Base-by-base conservation (phyloP, 2,329 filamentous ascomycete genomes). In the Colletotrichum godetiae region DNA sequence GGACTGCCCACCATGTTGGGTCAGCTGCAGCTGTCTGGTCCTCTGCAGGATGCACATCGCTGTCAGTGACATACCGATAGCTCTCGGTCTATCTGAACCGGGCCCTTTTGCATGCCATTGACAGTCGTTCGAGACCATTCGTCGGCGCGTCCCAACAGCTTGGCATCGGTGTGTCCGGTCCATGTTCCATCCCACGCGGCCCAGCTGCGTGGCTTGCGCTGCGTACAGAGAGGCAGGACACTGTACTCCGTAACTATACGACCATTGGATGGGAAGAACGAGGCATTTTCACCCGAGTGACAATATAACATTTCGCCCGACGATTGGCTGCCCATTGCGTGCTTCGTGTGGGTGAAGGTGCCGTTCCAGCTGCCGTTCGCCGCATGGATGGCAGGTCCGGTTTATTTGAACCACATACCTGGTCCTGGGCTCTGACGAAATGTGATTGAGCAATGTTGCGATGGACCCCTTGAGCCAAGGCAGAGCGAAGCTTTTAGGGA, bases 341-440 rank as follows among this genome's bases (percentile, higher is more conserved):
- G 67, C 60, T 65, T 70, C 60, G 70, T 57, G 69, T 24, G 69
- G 69, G 69, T 68, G 64, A 72, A 72, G 69, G 27, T 56, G 69
- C 58, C 42, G 58, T 31, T 42, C 46, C 57, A 57, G 68, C 59
- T 69, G 65, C 58, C 69, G 59, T 64, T 49, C 60, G 70, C 67
- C 46, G 60, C 53, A 68, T 62, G 55, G 53, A 29, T 37, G 42
- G 29, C 31, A 37, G 5, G n/a, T 55, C 58, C 42, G 69, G 58
- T 5, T 61, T 57, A 46, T 24, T 65, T 73, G n/a, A 35, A 73
- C 70, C 49, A 15, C 61, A 73, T 62, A n/a, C 49, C n/a, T 29
- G 10, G 27, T 46, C 31, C 24, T 29, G 33, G 42, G 42, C 13
- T 27, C 49, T 11, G 15, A 37, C 4, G 42, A 49, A 22, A 49